Conservation (phyloP, 106 monocot genomes). For the Dendrobium officinale region DNA sequence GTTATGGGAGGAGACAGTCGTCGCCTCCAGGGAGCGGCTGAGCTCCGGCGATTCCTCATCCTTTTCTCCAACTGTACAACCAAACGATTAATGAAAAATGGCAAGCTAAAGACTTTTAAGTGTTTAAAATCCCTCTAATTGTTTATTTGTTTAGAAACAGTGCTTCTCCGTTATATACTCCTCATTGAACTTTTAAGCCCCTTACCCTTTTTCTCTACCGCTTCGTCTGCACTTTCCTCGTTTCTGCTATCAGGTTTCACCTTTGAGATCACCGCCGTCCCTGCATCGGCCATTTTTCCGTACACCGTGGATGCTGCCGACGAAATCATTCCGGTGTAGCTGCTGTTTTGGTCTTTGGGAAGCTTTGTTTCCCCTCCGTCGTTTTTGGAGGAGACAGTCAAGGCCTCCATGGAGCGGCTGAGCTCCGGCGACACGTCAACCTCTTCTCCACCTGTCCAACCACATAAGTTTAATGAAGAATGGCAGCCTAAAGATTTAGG, state of each 20-base stretch:
- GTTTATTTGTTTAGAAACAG: too few relatives aligned
- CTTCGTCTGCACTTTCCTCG: not conserved
- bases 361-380: not conserved
- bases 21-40: too few relatives aligned
- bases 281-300: conserved; percentile 12
- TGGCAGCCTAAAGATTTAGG: too few relatives aligned
- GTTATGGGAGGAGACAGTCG: not conserved
- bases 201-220: conserved; percentile 3
- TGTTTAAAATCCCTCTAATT: too few relatives aligned
- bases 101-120: too few relatives aligned
- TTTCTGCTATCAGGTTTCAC: not conserved
- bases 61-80: too few relatives aligned
- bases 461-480: too few relatives aligned
- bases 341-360: not conserved
- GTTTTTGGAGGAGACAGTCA: conserved; percentile 6
- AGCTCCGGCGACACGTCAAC: too few relatives aligned
- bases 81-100: too few relatives aligned
- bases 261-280: conserved; percentile 15
- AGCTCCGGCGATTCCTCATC: too few relatives aligned
- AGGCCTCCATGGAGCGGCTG: too few relatives aligned
- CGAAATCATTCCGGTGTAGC: not conserved
- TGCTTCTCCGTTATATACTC: conserved; percentile 38
- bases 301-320: not conserved
- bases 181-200: conserved; percentile 14
- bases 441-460: too few relatives aligned